Base-by-base conservation (phyloP, 2,329 filamentous ascomycete species). In the Cladosporium colombiae region DNA sequence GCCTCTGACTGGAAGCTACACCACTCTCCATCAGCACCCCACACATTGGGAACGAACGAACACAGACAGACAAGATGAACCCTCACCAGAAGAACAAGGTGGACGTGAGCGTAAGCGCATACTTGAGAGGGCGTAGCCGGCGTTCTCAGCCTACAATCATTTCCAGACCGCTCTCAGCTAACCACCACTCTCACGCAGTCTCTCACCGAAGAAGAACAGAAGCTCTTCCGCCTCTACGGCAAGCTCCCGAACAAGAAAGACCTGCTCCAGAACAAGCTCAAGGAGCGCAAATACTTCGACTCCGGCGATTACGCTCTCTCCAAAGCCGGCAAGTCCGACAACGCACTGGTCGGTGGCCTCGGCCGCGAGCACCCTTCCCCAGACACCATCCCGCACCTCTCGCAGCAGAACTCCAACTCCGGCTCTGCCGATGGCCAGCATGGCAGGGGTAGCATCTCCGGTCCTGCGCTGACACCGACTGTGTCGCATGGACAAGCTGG, bases 71-170 rank as follows among this genome's bases (percentile, higher is more conserved):
- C 31, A 65, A 52, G 71, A 96, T 98, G 92, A 97, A 97, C 80
- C 94, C 94, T 74, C 92, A 93, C 80, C 92, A 97, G 85, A 93
- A 96, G 86, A 97, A 97, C 86, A 98, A 99, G 85, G 86, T 98
- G 75, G 95, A 99, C 81, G 86, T 97, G 81, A 93, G 87, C 84
- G 95, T 97, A 83, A 83, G 91, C 86, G 64, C 13, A 29, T 2
- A 37, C 18, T 27, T 33, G 44, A 59, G 37, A 67, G 71, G 33
- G 29, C 52, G 27, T 21, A 11, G 13, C n/a, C 13, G 23, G 31
- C 55, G n/a, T 1, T 52, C 13, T 21, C n/a, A 27, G 13, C 23
- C 50, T 7, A 66, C 68, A 70, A 50, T 64, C 61, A 59, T 31
- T 18, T 21, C 33, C 23, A 13, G 21, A 27, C 21, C 44, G 3